These are phyloP conservation scores for Globisporangium recalcitrans DNA, from an alignment of 352 stramenopile species.

Conservation along the genomic window DNA sequence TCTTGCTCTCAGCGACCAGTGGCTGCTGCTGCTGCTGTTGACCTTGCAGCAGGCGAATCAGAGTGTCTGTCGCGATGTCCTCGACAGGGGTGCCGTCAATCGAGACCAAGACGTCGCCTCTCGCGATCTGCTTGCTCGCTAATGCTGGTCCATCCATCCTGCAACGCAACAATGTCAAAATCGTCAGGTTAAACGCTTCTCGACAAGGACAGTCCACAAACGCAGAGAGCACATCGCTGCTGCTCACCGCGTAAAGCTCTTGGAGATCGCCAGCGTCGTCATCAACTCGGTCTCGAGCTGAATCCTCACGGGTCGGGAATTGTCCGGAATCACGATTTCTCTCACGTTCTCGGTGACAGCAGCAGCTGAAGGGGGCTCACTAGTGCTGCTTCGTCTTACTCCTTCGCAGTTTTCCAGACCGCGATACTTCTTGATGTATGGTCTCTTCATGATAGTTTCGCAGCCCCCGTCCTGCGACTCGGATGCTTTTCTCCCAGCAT, in stretches of 20 bases:
- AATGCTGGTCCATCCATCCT: slow-evolving; percentile 14
- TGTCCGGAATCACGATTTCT: slow-evolving; percentile 25
- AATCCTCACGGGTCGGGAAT: slow-evolving; percentile 19
- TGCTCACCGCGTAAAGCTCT: slow-evolving; percentile 24
- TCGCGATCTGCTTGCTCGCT: slow-evolving; percentile 6
- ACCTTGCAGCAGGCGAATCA: slow-evolving; percentile 21
- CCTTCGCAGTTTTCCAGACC: slow-evolving; percentile 20
- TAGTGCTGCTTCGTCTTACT: slow-evolving; percentile 1
- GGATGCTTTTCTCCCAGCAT: neutral
- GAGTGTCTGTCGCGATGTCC: slow-evolving; percentile 25
- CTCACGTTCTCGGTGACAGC: slow-evolving; percentile 9
- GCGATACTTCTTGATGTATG: slow-evolving; percentile 15
- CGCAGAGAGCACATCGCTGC: neutral
- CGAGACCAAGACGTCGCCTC: slow-evolving; percentile 24
- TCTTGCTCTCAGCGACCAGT: neutral
- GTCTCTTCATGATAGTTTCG: neutral
- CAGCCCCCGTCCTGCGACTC: neutral
- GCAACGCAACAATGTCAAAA: no score
- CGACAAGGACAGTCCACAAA: neutral
- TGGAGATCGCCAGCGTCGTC: slow-evolving; percentile 27
- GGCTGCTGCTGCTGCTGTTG: slow-evolving; percentile 2
- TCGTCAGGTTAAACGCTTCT: neutral
- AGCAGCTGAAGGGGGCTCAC: neutral
- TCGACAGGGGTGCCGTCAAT: slow-evolving; percentile 25
- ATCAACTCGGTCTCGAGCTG: slow-evolving; percentile 35